phyloP scores from a whole-genome alignment of 768 basidiomycete species.

The Pleurotus cornucopiae region DNA sequence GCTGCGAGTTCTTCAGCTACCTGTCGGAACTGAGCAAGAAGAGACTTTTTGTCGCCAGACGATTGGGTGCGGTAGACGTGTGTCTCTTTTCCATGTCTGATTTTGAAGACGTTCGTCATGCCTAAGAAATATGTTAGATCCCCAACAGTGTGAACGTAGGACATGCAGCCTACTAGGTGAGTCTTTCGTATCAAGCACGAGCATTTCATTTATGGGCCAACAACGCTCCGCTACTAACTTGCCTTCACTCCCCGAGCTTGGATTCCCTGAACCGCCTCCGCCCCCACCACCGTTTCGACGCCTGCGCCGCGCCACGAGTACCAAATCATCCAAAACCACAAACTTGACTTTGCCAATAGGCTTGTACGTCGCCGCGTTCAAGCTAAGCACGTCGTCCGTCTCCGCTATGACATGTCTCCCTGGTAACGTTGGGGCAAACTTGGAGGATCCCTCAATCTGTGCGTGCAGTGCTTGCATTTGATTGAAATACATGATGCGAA shows the following conservation, averaged over 20 bases:
- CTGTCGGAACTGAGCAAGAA: conserved; percentile 83
- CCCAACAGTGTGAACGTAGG: not conserved
- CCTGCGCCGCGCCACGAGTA: conserved; percentile 81
- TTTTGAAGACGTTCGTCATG: conserved; percentile 97
- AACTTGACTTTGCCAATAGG: conserved; percentile 83
- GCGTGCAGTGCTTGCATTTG: conserved; percentile 91
- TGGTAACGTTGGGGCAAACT: conserved; percentile 88
- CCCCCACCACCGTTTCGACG: conserved; percentile 53
- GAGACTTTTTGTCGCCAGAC: conserved; percentile 77
- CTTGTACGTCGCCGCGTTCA: conserved; percentile 96
- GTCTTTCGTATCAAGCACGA: conserved; percentile 95
- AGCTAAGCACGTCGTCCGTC: conserved; percentile 73
- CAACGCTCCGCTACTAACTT: conserved; percentile 91
- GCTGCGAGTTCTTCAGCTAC: conserved; percentile 89
- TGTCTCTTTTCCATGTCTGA: conserved; percentile 89
- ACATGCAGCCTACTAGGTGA: conserved; percentile 62
- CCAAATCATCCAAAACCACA: conserved; percentile 86
- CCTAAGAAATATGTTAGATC: conserved; percentile 26
- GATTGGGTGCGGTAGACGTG: conserved; percentile 89
- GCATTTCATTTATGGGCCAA: conserved; percentile 91
- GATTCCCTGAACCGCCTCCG: conserved; percentile 29
- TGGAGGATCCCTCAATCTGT: conserved; percentile 90
- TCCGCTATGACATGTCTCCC: conserved; percentile 90
- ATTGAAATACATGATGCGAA: conserved; percentile 89
- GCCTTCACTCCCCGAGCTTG: conserved; percentile 50